Evolutionary conservation across 2,329 filamentous ascomycete species (phyloP), one percentile per base, ranked within the genome.

Genomic region (Leptosphaerulina australis): DNA sequence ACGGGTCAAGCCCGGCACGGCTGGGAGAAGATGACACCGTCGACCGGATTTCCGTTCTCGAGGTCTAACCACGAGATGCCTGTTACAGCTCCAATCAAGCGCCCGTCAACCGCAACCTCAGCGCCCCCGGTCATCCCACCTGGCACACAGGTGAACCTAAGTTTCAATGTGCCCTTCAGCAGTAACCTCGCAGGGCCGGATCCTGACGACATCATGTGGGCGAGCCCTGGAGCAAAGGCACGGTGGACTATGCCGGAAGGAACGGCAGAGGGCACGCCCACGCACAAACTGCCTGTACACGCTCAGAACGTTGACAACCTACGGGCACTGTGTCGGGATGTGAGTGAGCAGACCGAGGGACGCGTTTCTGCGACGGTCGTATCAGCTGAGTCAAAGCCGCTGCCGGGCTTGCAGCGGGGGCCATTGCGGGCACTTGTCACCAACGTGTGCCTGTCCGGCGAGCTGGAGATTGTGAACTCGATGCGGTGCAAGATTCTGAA

Each of bases 131-230:
- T 88, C 50, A 86, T 88, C 59, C 80, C 87, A 56, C 82, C 87
- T 69, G 88, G 93, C 71, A 81, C 87, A 43, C 86, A 85, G 60
- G 90, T 97, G 74, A 91, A 95, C 75, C 88, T 96, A 73, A 93
- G 91, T 59, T 97, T 99, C 85, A 97, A 97, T 72, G 88, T 99
- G 38, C 94, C 94, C 54, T 97, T 97, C 76, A 87, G 91, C 63
- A 96, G 90, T 58, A 93, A 93, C 67, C 85, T 99, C 55, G 84
- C 90, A 56, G 94, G 94, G 25, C 94, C 94, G 58, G 91, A 97
- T 68, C 88, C 88, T 62, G 91, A 97, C 74, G 92, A 97, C 74
- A 90, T 99, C 66, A 83, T 97, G 54, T 93, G 97, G 76, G 91
- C 93, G 58, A 96, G 90, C 58, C 85, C 86, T 50, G 89, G 91